Evolutionary conservation across 192 early-diverging fungal genomes (phyloP).

Genomic region (Coemansia sp.): DNA sequence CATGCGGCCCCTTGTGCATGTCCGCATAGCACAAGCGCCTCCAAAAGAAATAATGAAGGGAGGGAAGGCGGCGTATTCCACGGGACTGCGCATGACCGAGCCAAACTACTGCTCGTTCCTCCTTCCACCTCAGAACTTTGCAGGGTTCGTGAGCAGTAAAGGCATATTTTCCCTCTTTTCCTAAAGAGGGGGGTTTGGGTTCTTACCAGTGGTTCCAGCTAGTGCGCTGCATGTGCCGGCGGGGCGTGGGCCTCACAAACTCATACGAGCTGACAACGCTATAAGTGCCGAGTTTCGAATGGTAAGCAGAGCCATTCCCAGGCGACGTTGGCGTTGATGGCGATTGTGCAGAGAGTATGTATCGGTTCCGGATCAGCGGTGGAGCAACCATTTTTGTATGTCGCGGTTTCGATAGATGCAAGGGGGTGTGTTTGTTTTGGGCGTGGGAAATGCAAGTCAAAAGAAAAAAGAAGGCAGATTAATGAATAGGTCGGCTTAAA

Average conservation of each 20-base stretch:
- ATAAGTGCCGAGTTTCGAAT: slow-evolving; percentile 21
- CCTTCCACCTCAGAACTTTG: neutral
- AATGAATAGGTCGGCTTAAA: slow-evolving; percentile 5
- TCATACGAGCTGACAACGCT: slow-evolving; percentile 51
- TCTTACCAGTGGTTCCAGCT: slow-evolving; percentile 91
- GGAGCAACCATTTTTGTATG: slow-evolving; percentile 30
- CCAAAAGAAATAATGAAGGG: neutral
- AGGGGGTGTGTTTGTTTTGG: neutral
- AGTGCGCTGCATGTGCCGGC: slow-evolving; percentile 70
- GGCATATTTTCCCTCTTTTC: neutral
- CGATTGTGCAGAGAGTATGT: slow-evolving; percentile 15
- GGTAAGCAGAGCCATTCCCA: neutral
- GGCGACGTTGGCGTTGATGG: neutral
- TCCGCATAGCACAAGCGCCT: neutral
- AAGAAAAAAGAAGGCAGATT: neutral
- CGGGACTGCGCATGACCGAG: neutral
- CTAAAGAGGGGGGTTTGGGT: neutral
- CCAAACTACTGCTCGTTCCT: neutral
- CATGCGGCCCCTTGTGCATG: neutral
- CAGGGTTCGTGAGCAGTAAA: neutral
- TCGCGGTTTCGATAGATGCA: slow-evolving; percentile 4
- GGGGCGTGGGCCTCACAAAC: slow-evolving; percentile 69
- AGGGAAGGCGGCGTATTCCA: neutral
- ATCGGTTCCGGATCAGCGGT: slow-evolving; percentile 32
- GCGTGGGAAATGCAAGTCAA: slow-evolving; percentile 7